phyloP scores from a whole-genome alignment of 2,329 filamentous ascomycete genomes.

The Pyrenochaeta sp. region DNA sequence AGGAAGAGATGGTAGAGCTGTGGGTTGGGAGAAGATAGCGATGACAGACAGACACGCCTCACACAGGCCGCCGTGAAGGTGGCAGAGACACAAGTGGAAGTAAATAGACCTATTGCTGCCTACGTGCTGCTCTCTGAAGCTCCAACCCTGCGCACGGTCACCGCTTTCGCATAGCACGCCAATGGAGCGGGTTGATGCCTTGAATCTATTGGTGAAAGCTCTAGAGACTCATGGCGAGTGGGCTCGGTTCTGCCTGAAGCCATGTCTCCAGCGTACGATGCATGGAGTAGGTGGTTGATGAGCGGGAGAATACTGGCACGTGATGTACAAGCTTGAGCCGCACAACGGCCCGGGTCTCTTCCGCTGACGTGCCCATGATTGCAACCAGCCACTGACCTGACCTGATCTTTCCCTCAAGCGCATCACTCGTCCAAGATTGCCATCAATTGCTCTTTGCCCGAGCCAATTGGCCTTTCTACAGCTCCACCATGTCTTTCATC shows the following conservation, averaged over 20 bases:
- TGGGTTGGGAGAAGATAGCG: not conserved
- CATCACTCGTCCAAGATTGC: constrained; percentile 14
- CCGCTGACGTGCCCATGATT: constrained; percentile 25
- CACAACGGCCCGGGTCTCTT: not conserved
- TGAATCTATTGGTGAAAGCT: not conserved
- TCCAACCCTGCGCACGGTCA: constrained; percentile 13
- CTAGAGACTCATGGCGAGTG: not conserved
- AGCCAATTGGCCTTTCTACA: constrained; percentile 45
- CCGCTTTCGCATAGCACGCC: not conserved
- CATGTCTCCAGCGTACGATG: no score
- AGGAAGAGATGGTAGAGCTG: not conserved
- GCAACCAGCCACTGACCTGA: constrained; percentile 18
- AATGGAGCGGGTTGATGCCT: constrained; percentile 1
- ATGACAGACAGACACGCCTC: constrained; percentile 10
- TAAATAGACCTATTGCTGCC: constrained; percentile 28
- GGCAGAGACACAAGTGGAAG: constrained; percentile 16
- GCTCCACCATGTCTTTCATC: constrained; percentile 52
- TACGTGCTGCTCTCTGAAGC: constrained; percentile 17
- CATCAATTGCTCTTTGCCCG: constrained; percentile 45
- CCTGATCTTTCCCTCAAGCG: constrained; percentile 23
- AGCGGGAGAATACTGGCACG: not conserved
- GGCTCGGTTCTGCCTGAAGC: not conserved
- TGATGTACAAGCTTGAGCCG: not conserved
- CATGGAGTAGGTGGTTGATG: no score
- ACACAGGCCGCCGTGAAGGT: constrained; percentile 18